Evolutionary conservation across 2,329 filamentous ascomycete genomes (phyloP).

Genomic region (Exophiala mesophila): DNA sequence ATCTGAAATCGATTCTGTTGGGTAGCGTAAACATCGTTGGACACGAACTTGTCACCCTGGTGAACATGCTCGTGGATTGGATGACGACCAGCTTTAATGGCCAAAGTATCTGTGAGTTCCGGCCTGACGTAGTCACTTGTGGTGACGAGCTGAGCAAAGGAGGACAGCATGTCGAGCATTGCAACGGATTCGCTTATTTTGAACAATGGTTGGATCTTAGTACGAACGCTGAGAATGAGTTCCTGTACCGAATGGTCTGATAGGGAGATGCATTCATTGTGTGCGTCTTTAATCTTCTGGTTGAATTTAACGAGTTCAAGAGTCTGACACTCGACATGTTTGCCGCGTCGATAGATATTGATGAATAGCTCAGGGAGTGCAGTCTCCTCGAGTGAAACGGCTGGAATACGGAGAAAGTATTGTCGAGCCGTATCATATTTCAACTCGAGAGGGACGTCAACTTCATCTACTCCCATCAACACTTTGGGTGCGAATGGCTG

Average conservation of each 20-base stretch:
- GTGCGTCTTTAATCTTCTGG: conserved; percentile 69
- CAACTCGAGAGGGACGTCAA: conserved; percentile 59
- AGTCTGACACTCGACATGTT: conserved; percentile 82
- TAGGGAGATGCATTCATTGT: conserved; percentile 76
- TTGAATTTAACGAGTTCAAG: conserved; percentile 77
- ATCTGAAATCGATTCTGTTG: conserved; percentile 81
- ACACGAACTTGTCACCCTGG: conserved; percentile 60
- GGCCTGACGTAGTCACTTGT: conserved; percentile 64
- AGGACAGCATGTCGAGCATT: conserved; percentile 76
- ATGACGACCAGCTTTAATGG: conserved; percentile 69
- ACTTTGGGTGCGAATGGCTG: neutral
- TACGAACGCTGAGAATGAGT: conserved; percentile 67
- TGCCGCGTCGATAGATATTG: conserved; percentile 68
- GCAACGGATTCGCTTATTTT: conserved; percentile 80
- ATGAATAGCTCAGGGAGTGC: conserved; percentile 66
- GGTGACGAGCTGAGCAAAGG: conserved; percentile 70
- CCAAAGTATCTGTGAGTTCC: conserved; percentile 62
- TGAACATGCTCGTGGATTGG: conserved; percentile 68
- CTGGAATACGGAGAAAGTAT: conserved; percentile 69
- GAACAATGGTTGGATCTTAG: conserved; percentile 69
- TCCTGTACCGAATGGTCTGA: conserved; percentile 72
- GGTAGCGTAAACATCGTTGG: conserved; percentile 85
- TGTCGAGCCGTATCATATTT: conserved; percentile 73
- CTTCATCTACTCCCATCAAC: conserved; percentile 44
- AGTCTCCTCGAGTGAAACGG: conserved; percentile 57